These are phyloP conservation scores for Penicillium pulvis DNA, from an alignment of 495 filamentous ascomycete genomes.

Conservation along the genomic window DNA sequence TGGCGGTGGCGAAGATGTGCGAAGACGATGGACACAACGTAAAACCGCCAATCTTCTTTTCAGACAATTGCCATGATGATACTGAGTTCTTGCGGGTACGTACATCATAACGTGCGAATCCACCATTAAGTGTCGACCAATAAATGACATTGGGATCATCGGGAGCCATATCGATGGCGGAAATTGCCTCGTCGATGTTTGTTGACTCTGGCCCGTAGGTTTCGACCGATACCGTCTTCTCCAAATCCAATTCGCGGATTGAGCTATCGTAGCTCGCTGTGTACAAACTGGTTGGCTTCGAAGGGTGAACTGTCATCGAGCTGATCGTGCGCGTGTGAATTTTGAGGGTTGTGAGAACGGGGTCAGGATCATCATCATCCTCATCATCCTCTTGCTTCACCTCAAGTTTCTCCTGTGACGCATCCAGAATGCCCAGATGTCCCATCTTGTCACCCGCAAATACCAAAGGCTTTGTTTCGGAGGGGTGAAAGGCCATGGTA, in stretches of 20 bases:
- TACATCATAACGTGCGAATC: conserved; percentile 76
- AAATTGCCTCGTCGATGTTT: conserved; percentile 73
- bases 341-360: conserved; percentile 83
- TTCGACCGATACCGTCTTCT: conserved; percentile 74
- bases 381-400: conserved; percentile 64
- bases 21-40: conserved; percentile 73
- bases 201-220: conserved; percentile 72
- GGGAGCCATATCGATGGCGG: conserved; percentile 74
- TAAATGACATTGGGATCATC: conserved; percentile 73
- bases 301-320: conserved; percentile 73
- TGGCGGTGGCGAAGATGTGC: conserved; percentile 87
- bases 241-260: conserved; percentile 83
- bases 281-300: conserved; percentile 68
- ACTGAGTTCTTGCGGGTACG: conserved; percentile 56
- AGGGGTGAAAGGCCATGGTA: conserved; percentile 86
- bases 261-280: conserved; percentile 94
- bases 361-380: conserved; percentile 54
- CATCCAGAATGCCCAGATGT: conserved; percentile 90
- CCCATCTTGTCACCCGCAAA: conserved; percentile 96
- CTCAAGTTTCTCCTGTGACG: conserved; percentile 65
- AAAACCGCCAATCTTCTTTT: conserved; percentile 97
- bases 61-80: conserved; percentile 74
- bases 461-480: conserved; percentile 79
- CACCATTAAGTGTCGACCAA: conserved; percentile 84
- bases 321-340: conserved; percentile 88